phyloP scores from a whole-genome alignment of 2,329 filamentous ascomycete species.

The Diaporthe capsici region DNA sequence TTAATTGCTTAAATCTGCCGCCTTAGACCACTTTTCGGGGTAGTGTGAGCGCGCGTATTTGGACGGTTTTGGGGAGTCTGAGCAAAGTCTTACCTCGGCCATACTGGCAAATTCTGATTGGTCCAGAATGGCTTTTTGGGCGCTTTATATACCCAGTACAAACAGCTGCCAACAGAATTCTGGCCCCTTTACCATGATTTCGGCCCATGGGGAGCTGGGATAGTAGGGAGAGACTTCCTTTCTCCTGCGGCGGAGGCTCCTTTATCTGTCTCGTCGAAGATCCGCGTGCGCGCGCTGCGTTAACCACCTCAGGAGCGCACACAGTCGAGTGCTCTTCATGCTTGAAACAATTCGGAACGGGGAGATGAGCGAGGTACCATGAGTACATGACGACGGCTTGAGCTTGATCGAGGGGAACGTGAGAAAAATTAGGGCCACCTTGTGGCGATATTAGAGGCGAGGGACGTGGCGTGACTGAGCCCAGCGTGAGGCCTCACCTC shows the following conservation, averaged over 20 bases:
- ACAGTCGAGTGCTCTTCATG: neutral
- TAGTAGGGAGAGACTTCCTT: neutral
- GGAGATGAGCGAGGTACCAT: neutral
- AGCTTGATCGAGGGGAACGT: neutral
- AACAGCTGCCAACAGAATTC: too few relatives aligned
- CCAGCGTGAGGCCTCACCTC: neutral
- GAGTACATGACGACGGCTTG: neutral
- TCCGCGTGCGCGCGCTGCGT: neutral
- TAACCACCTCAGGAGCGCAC: neutral
- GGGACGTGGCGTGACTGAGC: neutral
- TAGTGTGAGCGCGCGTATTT: constrained; percentile 35
- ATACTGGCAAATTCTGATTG: constrained; percentile 40
- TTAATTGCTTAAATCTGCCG: constrained; percentile 40
- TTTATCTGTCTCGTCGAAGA: neutral
- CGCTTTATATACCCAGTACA: neutral
- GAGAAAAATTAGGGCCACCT: neutral
- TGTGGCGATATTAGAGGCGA: neutral
- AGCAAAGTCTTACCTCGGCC: constrained; percentile 38
- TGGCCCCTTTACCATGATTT: too few relatives aligned
- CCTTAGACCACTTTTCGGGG: constrained; percentile 35
- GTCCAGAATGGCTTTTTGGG: neutral
- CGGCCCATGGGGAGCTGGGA: too few relatives aligned
- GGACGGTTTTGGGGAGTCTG: neutral
- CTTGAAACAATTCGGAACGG: neutral
- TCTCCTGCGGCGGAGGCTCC: neutral